Evolutionary conservation across 2,329 filamentous ascomycete genomes (phyloP).

Genomic region (Sporothrix schenckii): DNA sequence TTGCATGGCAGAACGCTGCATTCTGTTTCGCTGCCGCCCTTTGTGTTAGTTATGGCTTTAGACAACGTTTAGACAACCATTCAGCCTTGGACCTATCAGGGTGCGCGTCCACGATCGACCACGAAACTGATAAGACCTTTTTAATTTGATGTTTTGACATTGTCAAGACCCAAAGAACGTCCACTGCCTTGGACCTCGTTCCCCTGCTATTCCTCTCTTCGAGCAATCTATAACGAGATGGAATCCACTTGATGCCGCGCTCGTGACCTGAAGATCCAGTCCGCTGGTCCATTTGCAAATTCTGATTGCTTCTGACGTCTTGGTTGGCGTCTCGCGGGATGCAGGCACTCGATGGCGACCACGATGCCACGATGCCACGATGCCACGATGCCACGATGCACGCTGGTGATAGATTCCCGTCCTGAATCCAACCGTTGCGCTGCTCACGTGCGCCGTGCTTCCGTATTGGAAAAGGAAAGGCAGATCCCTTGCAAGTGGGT

Average conservation of each 20-base stretch:
- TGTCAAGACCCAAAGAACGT: background rate
- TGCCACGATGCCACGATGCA: too few relatives aligned
- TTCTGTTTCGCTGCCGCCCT: slow-evolving; percentile 31
- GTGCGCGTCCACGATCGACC: slow-evolving; percentile 21
- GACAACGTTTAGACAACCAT: slow-evolving; percentile 35
- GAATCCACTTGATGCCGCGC: slow-evolving; percentile 32
- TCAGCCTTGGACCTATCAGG: slow-evolving; percentile 36
- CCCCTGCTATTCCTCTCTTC: background rate
- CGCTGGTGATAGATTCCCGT: too few relatives aligned
- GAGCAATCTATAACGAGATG: slow-evolving; percentile 35
- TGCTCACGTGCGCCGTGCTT: slow-evolving; percentile 26
- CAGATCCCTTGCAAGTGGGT: slow-evolving; percentile 24
- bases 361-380: slow-evolving; percentile 1
- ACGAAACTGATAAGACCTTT: slow-evolving; percentile 19
- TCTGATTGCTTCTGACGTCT: slow-evolving; percentile 13
- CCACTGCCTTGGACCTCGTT: background rate
- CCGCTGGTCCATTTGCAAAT: slow-evolving; percentile 18
- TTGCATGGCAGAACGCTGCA: slow-evolving; percentile 10
- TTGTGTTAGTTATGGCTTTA: slow-evolving; percentile 35
- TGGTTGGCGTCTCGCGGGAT: background rate
- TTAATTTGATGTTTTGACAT: background rate
- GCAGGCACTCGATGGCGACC: background rate
- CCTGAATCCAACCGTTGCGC: too few relatives aligned
- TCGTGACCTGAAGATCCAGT: slow-evolving; percentile 29
- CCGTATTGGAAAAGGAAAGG: background rate